phyloP scores from a whole-genome alignment of 352 stramenopile genomes.

The Phytopythium chamaehyphon region DNA sequence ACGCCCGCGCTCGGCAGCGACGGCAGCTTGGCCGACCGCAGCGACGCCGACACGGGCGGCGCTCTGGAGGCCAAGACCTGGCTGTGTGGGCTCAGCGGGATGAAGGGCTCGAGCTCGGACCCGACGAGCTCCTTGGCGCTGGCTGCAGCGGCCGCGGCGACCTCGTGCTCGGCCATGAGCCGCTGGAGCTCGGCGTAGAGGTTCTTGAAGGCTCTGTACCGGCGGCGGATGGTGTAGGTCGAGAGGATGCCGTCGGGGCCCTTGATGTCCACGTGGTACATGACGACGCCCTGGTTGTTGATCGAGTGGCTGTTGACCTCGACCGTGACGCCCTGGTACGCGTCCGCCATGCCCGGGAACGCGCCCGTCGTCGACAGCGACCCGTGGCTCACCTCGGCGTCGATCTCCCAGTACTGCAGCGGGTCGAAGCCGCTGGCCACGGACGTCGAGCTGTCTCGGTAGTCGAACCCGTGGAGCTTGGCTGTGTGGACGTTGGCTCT shows the following conservation, averaged over 20 bases:
- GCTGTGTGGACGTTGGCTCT: conserved; percentile 20
- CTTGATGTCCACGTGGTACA: conserved; percentile 89
- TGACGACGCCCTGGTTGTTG: conserved; percentile 74
- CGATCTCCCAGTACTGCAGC: conserved; percentile 52
- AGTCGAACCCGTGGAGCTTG: conserved; percentile 16
- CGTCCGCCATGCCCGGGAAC: conserved; percentile 34
- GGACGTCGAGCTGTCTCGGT: conserved; percentile 54
- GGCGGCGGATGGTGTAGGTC: conserved; percentile 82
- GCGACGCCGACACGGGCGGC: conserved; percentile 31
- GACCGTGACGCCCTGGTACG: conserved; percentile 68
- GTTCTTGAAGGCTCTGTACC: conserved; percentile 79
- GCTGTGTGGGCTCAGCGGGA: conserved; percentile 40
- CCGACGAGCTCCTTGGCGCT: conserved; percentile 5
- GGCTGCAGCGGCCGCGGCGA: conserved; percentile 10
- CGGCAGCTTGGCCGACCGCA: conserved; percentile 49
- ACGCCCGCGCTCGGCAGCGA: conserved; percentile 66
- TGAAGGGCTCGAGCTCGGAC: conserved; percentile 23
- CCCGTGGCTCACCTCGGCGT: conserved; percentile 23
- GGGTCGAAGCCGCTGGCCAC: conserved; percentile 61
- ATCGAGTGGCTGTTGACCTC: conserved; percentile 72
- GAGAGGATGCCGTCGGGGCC: conserved; percentile 65
- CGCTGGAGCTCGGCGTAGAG: conserved; percentile 61
- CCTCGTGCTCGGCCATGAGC: conserved; percentile 54
- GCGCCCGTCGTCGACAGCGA: conserved; percentile 24
- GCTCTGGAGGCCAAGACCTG: conserved; percentile 16